Conservation (phyloP, 2,329 filamentous ascomycete genomes). For the Apiospora marii region DNA sequence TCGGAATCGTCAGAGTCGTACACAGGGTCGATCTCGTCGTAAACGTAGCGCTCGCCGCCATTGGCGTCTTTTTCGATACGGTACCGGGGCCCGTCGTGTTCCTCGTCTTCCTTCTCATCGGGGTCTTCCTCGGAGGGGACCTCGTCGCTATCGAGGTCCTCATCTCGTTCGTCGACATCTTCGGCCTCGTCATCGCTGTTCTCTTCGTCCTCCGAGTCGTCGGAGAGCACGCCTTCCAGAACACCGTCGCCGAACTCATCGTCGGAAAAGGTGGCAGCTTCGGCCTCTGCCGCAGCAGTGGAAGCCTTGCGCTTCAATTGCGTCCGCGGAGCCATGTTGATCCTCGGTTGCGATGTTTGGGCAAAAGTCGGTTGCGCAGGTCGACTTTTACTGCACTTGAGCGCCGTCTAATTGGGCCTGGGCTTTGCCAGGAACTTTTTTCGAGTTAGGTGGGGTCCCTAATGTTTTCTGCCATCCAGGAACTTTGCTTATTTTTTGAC, state of each 20-base stretch:
- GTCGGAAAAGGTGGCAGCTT: slow-evolving; percentile 61
- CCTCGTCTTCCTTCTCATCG: slow-evolving; percentile 49
- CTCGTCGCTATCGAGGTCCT: slow-evolving; percentile 57
- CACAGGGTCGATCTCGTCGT: slow-evolving; percentile 90
- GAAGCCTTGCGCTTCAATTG: slow-evolving; percentile 72
- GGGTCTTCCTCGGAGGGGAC: slow-evolving; percentile 53
- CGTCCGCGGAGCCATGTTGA: slow-evolving; percentile 49
- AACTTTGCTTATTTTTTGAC: background rate
- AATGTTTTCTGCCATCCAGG: background rate
- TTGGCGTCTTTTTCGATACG: slow-evolving; percentile 81
- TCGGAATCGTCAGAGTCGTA: slow-evolving; percentile 98
- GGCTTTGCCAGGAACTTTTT: slow-evolving; percentile 15
- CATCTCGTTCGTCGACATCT: slow-evolving; percentile 48
- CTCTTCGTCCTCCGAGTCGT: slow-evolving; percentile 61
- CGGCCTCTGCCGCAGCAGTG: slow-evolving; percentile 58
- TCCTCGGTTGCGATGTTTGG: background rate
- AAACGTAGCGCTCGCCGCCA: slow-evolving; percentile 88
- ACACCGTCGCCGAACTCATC: slow-evolving; percentile 65
- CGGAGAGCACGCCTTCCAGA: slow-evolving; percentile 66
- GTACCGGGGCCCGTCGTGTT: slow-evolving; percentile 56
- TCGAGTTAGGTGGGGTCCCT: slow-evolving; percentile 6
- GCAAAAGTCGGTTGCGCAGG: slow-evolving; percentile 20
- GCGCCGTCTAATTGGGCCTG: slow-evolving; percentile 8
- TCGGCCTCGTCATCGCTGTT: slow-evolving; percentile 61
- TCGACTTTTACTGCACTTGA: slow-evolving; percentile 20